Evolutionary conservation across 345 rosid genomes (phyloP).

Genomic region (Lepidium sativum): DNA sequence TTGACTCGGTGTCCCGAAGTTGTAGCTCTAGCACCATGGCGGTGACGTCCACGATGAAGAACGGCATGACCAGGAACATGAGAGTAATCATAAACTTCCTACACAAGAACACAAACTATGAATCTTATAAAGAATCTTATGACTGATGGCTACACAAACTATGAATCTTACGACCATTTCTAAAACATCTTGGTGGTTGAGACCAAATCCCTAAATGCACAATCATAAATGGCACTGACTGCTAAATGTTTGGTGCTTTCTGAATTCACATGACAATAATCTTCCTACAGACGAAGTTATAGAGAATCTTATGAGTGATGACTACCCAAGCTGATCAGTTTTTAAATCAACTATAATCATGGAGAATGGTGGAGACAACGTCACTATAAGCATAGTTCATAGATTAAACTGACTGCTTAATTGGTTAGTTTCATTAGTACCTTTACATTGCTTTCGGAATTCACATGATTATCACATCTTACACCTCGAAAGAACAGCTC

Average conservation of each 20-base stretch:
- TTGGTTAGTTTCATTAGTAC: constrained; percentile 28
- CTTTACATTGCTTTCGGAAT: constrained; percentile 51
- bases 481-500: constrained; percentile 80
- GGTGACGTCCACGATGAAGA: constrained; percentile 90
- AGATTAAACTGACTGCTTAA: not conserved
- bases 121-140: not conserved
- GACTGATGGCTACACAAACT: not conserved
- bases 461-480: constrained; percentile 82
- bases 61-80: constrained; percentile 81
- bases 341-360: not conserved
- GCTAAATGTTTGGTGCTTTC: not conserved
- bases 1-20: constrained; percentile 68
- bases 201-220: not conserved
- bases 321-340: not conserved
- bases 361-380: not conserved
- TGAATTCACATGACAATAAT: too few species aligned
- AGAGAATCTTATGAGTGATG: not conserved
- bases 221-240: not conserved
- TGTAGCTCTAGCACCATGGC: constrained; percentile 98
- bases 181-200: not conserved
- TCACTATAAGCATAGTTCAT: not conserved
- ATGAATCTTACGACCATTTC: not conserved
- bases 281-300: not conserved
- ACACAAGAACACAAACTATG: not conserved
- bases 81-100: constrained; percentile 73